Conservation (phyloP, 441 rosid species). For the Euphorbia schlechtendalii region DNA sequence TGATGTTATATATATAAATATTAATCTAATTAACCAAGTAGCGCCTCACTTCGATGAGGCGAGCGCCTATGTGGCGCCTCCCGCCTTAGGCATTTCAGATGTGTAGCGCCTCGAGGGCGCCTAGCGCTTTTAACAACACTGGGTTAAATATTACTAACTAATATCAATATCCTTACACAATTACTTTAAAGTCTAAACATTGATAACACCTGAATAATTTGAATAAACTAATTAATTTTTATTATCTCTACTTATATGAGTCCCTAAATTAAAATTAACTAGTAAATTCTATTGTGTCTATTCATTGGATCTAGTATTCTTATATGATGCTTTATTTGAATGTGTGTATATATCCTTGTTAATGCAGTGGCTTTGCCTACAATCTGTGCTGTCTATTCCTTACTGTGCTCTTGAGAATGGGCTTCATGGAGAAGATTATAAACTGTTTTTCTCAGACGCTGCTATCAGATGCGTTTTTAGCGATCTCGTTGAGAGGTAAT, state of each 20-base stretch:
- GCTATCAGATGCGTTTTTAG: slow-evolving; percentile 46
- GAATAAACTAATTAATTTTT: background rate
- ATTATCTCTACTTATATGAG: background rate
- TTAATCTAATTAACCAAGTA: too few relatives aligned
- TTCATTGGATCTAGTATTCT: background rate
- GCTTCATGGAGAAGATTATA: slow-evolving; percentile 34
- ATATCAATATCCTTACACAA: background rate
- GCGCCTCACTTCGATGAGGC: too few relatives aligned
- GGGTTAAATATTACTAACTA: too few relatives aligned
- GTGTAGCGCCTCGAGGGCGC: too few relatives aligned
- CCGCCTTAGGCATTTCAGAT: too few relatives aligned
- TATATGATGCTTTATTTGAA: slow-evolving; percentile 1
- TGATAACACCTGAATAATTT: background rate
- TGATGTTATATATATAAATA: too few relatives aligned
- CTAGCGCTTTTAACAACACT: too few relatives aligned
- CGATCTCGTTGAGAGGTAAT: slow-evolving; percentile 85
- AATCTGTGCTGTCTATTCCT: slow-evolving; percentile 65
- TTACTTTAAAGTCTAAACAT: background rate
- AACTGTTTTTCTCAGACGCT: slow-evolving; percentile 56
- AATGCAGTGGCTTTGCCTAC: slow-evolving; percentile 86
- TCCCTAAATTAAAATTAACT: background rate
- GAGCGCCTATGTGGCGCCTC: too few relatives aligned
- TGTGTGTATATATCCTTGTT: slow-evolving; percentile 20
- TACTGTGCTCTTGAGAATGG: slow-evolving; percentile 39
- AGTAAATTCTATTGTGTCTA: background rate